Base-by-base conservation (phyloP, 75 land plant genomes). In the Selaginella moellendorffii region DNA sequence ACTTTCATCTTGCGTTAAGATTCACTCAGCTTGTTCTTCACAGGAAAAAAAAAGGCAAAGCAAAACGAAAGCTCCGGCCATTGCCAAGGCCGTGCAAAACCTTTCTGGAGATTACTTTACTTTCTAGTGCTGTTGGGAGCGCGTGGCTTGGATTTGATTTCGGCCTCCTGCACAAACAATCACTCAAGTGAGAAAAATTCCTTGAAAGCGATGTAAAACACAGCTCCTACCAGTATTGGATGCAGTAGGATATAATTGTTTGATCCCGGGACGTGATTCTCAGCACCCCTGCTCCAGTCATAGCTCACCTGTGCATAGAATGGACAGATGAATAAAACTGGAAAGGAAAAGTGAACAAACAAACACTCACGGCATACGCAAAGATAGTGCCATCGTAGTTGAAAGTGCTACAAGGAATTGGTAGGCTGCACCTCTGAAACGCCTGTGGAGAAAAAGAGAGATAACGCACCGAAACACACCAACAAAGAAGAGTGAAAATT, bases 261-360 rank as follows among this genome's bases (percentile, higher is more conserved):
- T 36, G 97, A 87, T 52, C 83, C 69, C 36, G 97, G 97, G 62
- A 84, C 84, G 62, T 91, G 86, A 74, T 91, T 91, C 72, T 87
- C 93, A 24, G 88, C 97, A 69, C 97, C 93, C 66, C 86, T 87
- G 66, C 93, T 91, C 92, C 93, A 91, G 62, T 91, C 93, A 81
- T 91, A 91, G 64, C 88, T 84, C 23, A 83, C 84, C 97, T 90
- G 79, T 29, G 70, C 23, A 2, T 2, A 2, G 26, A 62, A 21
- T 12, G 10, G 8, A 58, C 22, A 17, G 9, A 9, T 12, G 21
- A n/a, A 26, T 62, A 62, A 26, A 5, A 14, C 14, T 36, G 14
- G 46, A 36, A 14, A 36, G 46, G 14, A 36, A 36, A 14, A 36
- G 46, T 24, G 52, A 30, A 56, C 0, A 1, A 71, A 22, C 12